Base-by-base conservation (phyloP, 371 early-diverging fungal species). In the Lichtheimia hyalospora region DNA sequence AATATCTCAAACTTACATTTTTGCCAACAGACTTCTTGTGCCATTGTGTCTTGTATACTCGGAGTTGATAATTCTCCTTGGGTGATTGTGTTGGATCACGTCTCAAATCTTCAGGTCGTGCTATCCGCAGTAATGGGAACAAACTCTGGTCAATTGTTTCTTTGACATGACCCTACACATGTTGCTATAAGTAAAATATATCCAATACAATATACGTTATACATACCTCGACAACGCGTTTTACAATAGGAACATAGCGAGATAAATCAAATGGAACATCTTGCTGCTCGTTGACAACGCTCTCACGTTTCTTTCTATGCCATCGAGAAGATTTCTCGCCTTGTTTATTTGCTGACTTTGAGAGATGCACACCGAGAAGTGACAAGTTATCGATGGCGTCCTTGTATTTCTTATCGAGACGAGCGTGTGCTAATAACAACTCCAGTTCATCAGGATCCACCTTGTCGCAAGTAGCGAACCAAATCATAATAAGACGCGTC, bases 401-500 rank as follows among this genome's bases (percentile, higher is more conserved):
- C 27, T 83, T 80, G 56, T 90, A 88, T 21, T 85, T 81, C n/a
- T 84, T 75, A 12, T 83, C 74, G 15, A 98, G 74, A 52, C 87
- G 84, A 12, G 95, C 96, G 62, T 84, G 82, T 3, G 89, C 84
- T 28, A 90, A 68, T 25, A 96, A 70, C 46, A 77, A 66, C 23
- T 88, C 85, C 0, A 92, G 73, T 54, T 94, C 82, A 20, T 83
- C 91, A 5, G 74, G 76, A 62, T 90, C 87, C 6, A 73, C 74
- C 27, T 79, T 79, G 62, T 83, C 89, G 43, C 79, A 91, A 54
- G 85, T 82, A 54, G 93, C 89, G 40, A 92, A 89, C 75, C 91
- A 93, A 12, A 96, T 62, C 83, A 96, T 83, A 57, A 96, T 75
- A 52, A 96, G 73, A 7, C 98, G 91, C 43, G 95, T 70, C 71